Evolutionary conservation across 148 eudicot species (phyloP), one percentile per base, ranked within the genome.

Genomic region (Spergularia marina): DNA sequence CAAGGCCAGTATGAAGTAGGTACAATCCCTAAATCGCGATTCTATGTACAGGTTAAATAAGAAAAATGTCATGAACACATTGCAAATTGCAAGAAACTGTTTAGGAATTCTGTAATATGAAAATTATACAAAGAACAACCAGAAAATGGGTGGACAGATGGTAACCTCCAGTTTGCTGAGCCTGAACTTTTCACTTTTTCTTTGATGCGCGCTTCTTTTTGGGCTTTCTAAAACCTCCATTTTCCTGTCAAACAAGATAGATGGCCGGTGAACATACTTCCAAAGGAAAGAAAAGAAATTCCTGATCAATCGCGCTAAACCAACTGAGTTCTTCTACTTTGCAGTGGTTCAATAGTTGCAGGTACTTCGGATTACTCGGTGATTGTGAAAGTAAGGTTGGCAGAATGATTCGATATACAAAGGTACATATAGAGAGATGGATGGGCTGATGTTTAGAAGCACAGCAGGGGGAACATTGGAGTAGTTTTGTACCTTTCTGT

Each of bases 401-500:
- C 49, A 44, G 49, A 44, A 59, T 3, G 68, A 64, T 18, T 8
- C 2, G 18, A 39, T 34, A 23, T 10, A 62, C 36, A 25, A 14
- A 61, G 39, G 65, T 61, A 61, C 39, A 25, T 61, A 7, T 10
- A 51, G 10, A 9, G 64, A 59, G 25, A 59, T 59, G 10, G 8
- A 59, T 11, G 36, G 25, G 15, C 64, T 21, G 11, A 59, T 10
- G 10, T 59, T 34, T 20, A 65, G 6, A 11, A 56, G 44, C 54
- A 44, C 66, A 57, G 4, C 2, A 56, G 40, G 20, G 20, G 57
- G 41, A 72, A 52, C 20, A 68, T 18, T 21, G 65, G 60, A 71
- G 34, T 10, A 65, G 21, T 34, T 14, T 41, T 0, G 10, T 94
- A 95, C 98, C 98, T 87, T 91, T 78, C 71, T 91, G 76, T 89